These are phyloP conservation scores for Geoglossum glabrum DNA, from an alignment of 495 filamentous ascomycete species.

Conservation along the genomic window DNA sequence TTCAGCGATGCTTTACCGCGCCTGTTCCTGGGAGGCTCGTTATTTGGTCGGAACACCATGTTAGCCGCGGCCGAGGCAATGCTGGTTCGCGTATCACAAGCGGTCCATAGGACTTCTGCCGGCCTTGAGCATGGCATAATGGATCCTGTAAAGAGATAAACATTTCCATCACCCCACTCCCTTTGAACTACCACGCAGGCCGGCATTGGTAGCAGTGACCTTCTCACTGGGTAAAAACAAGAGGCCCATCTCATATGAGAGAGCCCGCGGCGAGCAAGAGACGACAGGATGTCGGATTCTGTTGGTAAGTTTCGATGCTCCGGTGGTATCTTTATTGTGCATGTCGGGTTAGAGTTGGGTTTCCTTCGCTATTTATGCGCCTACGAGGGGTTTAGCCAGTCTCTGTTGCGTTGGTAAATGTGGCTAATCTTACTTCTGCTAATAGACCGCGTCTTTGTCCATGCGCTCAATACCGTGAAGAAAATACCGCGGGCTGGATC, in stretches of 20 bases:
- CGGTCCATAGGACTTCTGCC: not conserved
- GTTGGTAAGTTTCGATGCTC: constrained; percentile 23
- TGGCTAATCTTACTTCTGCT: not conserved
- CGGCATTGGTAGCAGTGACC: not conserved
- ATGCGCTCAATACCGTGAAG: constrained; percentile 95
- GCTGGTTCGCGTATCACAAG: not conserved
- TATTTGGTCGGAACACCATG: not conserved
- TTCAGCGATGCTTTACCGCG: not conserved
- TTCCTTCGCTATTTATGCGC: not conserved
- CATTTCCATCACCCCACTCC: not conserved
- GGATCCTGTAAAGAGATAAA: not conserved
- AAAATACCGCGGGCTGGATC: constrained; percentile 88
- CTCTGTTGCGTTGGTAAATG: not conserved
- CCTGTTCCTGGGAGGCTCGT: not conserved
- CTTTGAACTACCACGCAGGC: not conserved
- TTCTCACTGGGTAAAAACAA: not conserved
- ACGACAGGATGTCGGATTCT: constrained; percentile 33
- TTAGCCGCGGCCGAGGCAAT: not conserved
- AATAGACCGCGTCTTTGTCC: constrained; percentile 92
- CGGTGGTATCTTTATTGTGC: not conserved
- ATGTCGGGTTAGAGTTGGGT: not conserved
- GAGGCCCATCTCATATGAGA: not conserved
- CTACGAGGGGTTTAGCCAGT: not conserved
- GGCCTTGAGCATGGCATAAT: not conserved
- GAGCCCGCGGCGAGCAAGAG: not conserved